phyloP scores from a whole-genome alignment of 2,329 filamentous ascomycete species.

The Penicillium sp. region DNA sequence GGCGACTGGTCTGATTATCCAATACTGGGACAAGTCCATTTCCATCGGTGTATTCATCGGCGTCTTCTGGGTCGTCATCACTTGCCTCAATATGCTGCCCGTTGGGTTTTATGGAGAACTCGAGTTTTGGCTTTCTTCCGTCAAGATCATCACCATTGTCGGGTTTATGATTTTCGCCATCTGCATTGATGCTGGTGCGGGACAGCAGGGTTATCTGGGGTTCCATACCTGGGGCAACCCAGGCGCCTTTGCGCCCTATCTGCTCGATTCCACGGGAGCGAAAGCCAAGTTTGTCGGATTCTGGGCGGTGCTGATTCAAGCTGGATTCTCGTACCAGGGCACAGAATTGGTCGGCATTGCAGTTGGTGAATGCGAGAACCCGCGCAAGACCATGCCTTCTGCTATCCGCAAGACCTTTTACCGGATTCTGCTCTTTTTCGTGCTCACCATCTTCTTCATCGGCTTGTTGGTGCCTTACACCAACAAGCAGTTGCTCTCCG shows the following conservation, averaged over 20 bases:
- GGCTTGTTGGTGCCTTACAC: constrained; percentile 57
- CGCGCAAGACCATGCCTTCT: constrained; percentile 56
- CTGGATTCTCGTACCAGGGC: constrained; percentile 54
- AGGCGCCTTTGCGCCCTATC: constrained; percentile 46
- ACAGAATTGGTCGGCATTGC: constrained; percentile 55
- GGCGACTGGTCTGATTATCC: constrained; percentile 60
- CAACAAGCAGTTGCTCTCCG: constrained; percentile 42
- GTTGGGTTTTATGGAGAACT: constrained; percentile 52
- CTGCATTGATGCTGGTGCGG: constrained; percentile 55
- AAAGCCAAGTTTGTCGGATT: constrained; percentile 51
- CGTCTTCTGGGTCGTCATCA: constrained; percentile 57
- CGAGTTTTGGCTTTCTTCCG: constrained; percentile 52
- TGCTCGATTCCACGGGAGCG: constrained; percentile 39
- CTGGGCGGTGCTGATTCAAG: constrained; percentile 48
- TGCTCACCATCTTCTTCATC: constrained; percentile 55
- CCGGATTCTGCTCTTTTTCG: constrained; percentile 61
- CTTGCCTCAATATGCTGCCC: constrained; percentile 46
- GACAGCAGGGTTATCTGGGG: constrained; percentile 47
- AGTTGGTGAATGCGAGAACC: constrained; percentile 57
- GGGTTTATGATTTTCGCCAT: constrained; percentile 52
- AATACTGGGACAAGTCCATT: constrained; percentile 53
- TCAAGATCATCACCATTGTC: constrained; percentile 51
- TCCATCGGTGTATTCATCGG: constrained; percentile 50
- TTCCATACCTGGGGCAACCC: constrained; percentile 51
- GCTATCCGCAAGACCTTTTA: constrained; percentile 58